Conservation (phyloP, 441 rosid species). For the Hypseocharis bilobata region DNA sequence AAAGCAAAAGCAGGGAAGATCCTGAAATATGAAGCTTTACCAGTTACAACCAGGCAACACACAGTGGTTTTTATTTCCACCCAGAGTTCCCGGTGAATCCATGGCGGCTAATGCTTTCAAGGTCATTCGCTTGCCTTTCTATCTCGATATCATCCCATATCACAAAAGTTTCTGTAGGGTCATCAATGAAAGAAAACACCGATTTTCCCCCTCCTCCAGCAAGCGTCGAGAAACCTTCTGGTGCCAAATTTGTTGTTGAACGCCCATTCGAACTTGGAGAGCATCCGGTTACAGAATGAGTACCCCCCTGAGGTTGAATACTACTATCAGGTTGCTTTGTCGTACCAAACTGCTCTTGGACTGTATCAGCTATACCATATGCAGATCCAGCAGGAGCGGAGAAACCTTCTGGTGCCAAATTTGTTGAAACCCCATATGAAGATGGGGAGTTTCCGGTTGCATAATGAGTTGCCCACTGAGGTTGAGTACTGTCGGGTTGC, state of each 20-base stretch:
- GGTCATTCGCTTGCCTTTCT: not conserved
- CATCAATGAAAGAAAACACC: not conserved
- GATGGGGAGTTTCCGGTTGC: too few species aligned
- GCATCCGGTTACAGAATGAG: not conserved
- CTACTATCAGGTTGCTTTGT: slow-evolving; percentile 1
- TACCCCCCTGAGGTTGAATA: slow-evolving; percentile 3
- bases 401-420: not conserved
- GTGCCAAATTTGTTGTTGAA: slow-evolving; percentile 1
- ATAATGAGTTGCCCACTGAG: too few species aligned
- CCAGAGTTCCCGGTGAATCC: not conserved
- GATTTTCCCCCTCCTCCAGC: not conserved
- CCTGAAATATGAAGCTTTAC: not conserved
- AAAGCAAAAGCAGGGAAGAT: too few species aligned
- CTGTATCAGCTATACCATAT: not conserved
- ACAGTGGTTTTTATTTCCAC: not conserved
- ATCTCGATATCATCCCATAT: slow-evolving; percentile 10
- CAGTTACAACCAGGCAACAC: not conserved
- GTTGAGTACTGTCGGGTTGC: too few species aligned
- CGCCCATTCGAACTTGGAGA: not conserved
- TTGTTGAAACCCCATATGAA: not conserved
- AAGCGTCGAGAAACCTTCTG: slow-evolving; percentile 7
- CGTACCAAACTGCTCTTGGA: not conserved
- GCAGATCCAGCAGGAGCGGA: not conserved
- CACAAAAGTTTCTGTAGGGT: slow-evolving; percentile 6
- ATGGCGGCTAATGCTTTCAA: not conserved